Evolutionary conservation across 108 stramenopile species (phyloP).

Genomic region (Fragilariopsis cylindrus): DNA sequence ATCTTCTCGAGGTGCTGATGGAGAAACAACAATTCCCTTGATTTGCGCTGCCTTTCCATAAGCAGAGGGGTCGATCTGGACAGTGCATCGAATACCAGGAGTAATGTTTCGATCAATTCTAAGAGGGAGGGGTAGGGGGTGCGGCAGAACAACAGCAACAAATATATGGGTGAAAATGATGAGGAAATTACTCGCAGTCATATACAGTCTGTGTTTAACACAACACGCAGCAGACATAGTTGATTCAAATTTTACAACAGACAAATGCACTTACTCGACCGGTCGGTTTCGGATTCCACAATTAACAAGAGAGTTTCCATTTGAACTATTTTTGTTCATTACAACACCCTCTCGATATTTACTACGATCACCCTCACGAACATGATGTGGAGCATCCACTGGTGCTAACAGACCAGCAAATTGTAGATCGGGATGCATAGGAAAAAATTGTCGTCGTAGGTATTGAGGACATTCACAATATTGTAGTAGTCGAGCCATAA

Average conservation of each 20-base stretch:
- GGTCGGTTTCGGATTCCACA: constrained; percentile 80
- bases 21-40: constrained; percentile 77
- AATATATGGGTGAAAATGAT: constrained; percentile 6
- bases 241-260: not conserved
- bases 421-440: constrained; percentile 93
- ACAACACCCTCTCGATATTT: constrained; percentile 94
- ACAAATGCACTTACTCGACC: constrained; percentile 57
- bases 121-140: not conserved
- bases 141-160: not conserved
- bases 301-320: constrained; percentile 70
- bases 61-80: constrained; percentile 67
- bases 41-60: constrained; percentile 56
- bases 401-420: constrained; percentile 95
- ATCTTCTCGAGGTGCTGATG: constrained; percentile 82
- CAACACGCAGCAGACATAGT: not conserved
- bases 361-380: constrained; percentile 83
- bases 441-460: constrained; percentile 88
- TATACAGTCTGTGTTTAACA: not conserved
- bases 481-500: constrained; percentile 94
- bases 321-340: constrained; percentile 47
- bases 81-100: constrained; percentile 90
- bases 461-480: constrained; percentile 96
- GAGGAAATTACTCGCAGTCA: not conserved
- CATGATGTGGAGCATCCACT: constrained; percentile 96
- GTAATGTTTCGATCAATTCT: constrained; percentile 74